Evolutionary conservation across 768 basidiomycete genomes (phyloP).

Genomic region (Termitomyces sp.): DNA sequence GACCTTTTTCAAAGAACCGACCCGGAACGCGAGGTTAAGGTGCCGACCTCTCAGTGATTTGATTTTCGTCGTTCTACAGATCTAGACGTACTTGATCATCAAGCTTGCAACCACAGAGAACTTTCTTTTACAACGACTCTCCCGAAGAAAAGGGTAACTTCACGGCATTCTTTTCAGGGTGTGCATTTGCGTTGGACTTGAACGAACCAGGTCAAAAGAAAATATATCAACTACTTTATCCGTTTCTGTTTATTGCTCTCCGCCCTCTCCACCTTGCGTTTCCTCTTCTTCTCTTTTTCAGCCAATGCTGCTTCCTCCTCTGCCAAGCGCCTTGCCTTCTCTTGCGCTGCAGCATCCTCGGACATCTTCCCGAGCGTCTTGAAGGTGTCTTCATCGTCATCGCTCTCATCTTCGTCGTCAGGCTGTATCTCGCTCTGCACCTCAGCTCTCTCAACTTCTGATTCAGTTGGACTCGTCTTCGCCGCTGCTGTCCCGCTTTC

Average conservation of each 20-base stretch:
- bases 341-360: constrained; percentile 18
- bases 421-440: constrained; percentile 12
- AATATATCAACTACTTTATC: constrained; percentile 4
- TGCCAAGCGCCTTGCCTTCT: constrained; percentile 21
- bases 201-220: background rate
- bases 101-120: too few species aligned
- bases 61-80: too few species aligned
- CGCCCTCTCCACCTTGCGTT: constrained; percentile 11
- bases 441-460: constrained; percentile 18
- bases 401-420: constrained; percentile 16
- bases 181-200: too few species aligned
- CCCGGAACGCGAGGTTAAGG: too few species aligned
- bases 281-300: constrained; percentile 18
- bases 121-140: too few species aligned
- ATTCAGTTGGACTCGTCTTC: constrained; percentile 13
- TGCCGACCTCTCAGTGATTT: too few species aligned
- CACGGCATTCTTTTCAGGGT: too few species aligned
- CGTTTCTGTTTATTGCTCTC: constrained; percentile 13
- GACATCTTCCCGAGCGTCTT: constrained; percentile 20
- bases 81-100: too few species aligned
- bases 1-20: constrained; percentile 20
- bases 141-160: too few species aligned
- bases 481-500: constrained; percentile 8
- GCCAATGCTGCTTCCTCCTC: constrained; percentile 16
- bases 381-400: constrained; percentile 22